Conservation (phyloP, 306 rosid species). For the Acacia acuminata region DNA sequence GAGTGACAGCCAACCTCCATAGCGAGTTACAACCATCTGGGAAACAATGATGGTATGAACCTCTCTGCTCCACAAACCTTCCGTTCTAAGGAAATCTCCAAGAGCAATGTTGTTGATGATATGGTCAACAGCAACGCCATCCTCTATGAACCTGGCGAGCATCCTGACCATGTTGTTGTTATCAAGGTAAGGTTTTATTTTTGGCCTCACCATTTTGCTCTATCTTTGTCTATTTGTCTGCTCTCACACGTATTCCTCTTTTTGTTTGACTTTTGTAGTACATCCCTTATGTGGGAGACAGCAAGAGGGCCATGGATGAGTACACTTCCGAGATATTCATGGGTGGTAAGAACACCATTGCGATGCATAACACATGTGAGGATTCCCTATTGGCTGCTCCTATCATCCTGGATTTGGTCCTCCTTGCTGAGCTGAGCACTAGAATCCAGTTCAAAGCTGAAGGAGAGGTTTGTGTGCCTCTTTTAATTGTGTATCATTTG, state of each 20-base stretch:
- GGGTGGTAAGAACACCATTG: slow-evolving; percentile 94
- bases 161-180: slow-evolving; percentile 97
- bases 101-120: slow-evolving; percentile 97
- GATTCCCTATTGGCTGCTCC: slow-evolving; percentile 98
- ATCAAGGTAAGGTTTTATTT: slow-evolving; percentile 59
- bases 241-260: background rate
- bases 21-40: slow-evolving; percentile 96
- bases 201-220: background rate
- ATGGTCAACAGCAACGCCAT: slow-evolving; percentile 96
- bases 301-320: slow-evolving; percentile 99
- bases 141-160: slow-evolving; percentile 91
- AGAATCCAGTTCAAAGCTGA: slow-evolving; percentile 87
- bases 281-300: slow-evolving; percentile 91
- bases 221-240: background rate
- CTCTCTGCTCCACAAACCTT: slow-evolving; percentile 97
- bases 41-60: slow-evolving; percentile 98
- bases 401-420: slow-evolving; percentile 90
- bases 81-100: slow-evolving; percentile 96
- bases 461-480: slow-evolving; percentile 62
- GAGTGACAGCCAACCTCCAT: slow-evolving; percentile 87
- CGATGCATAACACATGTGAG: slow-evolving; percentile 95
- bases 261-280: slow-evolving; percentile 51
- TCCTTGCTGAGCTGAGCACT: slow-evolving; percentile 94
- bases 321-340: slow-evolving; percentile 96
- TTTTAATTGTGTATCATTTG: background rate